Evolutionary conservation across 192 early-diverging fungal genomes (phyloP).

Genomic region (Phycomyces nitens): DNA sequence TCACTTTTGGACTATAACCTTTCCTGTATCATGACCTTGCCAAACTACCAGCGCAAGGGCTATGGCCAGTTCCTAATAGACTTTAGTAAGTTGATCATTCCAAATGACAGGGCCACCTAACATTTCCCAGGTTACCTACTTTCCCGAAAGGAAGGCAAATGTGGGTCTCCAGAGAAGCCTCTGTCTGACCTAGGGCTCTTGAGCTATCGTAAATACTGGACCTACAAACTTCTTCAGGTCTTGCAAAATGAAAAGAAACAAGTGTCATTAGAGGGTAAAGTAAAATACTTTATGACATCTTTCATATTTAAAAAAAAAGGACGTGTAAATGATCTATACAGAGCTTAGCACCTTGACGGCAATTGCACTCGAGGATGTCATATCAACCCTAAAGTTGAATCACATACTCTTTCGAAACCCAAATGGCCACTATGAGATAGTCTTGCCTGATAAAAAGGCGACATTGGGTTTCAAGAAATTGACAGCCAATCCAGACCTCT

Average conservation of each 20-base stretch:
- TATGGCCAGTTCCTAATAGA: conserved; percentile 91
- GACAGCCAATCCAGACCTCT: conserved; percentile 1
- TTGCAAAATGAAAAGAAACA: neutral
- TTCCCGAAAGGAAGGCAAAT: conserved; percentile 66
- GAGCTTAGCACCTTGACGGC: neutral
- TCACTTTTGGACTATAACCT: conserved; percentile 82
- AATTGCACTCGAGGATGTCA: neutral
- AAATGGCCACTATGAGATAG: neutral
- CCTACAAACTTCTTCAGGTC: neutral
- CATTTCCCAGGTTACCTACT: conserved; percentile 78
- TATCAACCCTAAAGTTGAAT: neutral
- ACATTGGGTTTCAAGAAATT: neutral
- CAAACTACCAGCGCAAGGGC: conserved; percentile 81
- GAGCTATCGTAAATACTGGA: conserved; percentile 88
- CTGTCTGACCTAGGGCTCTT: conserved; percentile 84
- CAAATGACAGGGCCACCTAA: too few relatives aligned
- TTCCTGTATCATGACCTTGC: conserved; percentile 88
- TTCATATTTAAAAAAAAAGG: too few relatives aligned
- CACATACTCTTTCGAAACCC: neutral
- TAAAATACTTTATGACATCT: too few relatives aligned
- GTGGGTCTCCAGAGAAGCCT: conserved; percentile 90
- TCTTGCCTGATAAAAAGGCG: neutral
- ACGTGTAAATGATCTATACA: too few relatives aligned
- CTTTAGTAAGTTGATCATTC: conserved; percentile 69
- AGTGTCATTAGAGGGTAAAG: neutral